Conservation (phyloP, 2,329 filamentous ascomycete species). For the Coniosporium tulheliwenetii region DNA sequence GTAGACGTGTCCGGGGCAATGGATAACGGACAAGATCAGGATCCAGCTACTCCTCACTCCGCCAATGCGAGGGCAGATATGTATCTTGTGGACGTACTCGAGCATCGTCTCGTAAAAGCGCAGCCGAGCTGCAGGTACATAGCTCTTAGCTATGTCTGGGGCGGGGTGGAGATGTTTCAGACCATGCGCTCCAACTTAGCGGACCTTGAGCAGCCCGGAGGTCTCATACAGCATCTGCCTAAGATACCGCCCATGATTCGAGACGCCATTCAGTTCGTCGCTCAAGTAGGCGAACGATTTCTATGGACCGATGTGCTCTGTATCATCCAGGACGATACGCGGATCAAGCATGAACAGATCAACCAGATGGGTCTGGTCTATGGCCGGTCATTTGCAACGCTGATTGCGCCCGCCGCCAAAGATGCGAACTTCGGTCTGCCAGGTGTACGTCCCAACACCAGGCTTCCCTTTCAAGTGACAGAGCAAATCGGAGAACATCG, state of each 20-base stretch:
- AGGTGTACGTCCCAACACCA: not conserved
- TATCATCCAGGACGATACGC: not conserved
- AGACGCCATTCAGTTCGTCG: not conserved
- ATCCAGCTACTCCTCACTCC: not conserved
- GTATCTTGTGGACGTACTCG: not conserved
- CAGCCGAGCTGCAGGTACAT: not conserved
- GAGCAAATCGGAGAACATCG: not conserved
- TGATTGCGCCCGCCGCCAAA: not conserved
- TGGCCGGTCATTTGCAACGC: not conserved
- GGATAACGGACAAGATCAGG: not conserved
- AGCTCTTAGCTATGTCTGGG: not conserved
- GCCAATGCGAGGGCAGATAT: not conserved
- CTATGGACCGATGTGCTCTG: not conserved
- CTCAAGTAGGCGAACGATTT: not conserved
- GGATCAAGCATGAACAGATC: not conserved
- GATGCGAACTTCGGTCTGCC: not conserved
- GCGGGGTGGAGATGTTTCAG: not conserved
- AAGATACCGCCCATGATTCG: not conserved
- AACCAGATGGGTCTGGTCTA: not conserved
- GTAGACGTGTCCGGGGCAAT: not conserved
- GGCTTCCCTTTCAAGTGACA: not conserved
- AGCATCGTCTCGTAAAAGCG: not conserved
- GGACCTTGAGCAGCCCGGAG: not conserved
- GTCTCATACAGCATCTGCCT: not conserved
- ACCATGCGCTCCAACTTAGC: not conserved